phyloP scores from a whole-genome alignment of 2,329 filamentous ascomycete genomes.

The Ophiostoma ulmi region DNA sequence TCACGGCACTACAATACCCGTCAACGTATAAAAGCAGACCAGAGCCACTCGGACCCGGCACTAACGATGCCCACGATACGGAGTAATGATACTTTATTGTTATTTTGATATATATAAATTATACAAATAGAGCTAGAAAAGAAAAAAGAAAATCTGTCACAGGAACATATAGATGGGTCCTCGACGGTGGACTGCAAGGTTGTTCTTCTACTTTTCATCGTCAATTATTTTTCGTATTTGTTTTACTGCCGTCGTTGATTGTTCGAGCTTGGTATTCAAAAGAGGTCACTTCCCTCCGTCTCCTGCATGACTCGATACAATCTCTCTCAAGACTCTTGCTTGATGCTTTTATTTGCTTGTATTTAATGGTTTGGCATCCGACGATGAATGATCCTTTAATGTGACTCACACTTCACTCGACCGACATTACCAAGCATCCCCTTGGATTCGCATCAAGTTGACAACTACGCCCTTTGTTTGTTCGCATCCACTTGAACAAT shows the following conservation, averaged over 20 bases:
- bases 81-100: too few relatives aligned
- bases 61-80: not conserved
- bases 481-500: too few relatives aligned
- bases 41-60: conserved; percentile 4
- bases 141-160: not conserved
- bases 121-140: not conserved
- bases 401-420: not conserved
- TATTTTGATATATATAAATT: too few relatives aligned
- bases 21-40: not conserved
- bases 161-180: not conserved
- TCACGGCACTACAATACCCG: not conserved
- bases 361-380: not conserved
- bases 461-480: not conserved
- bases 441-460: not conserved
- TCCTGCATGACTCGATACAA: not conserved
- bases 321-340: not conserved
- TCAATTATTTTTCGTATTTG: not conserved
- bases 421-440: not conserved
- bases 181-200: not conserved
- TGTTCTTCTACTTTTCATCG: not conserved
- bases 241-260: not conserved
- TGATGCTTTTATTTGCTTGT: not conserved
- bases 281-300: not conserved
- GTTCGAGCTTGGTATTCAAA: not conserved
- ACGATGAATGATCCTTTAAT: not conserved